Evolutionary conservation across 2,329 filamentous ascomycete species (phyloP), one percentile per base, ranked within the genome.

Genomic region (Bipolaris gigantea): DNA sequence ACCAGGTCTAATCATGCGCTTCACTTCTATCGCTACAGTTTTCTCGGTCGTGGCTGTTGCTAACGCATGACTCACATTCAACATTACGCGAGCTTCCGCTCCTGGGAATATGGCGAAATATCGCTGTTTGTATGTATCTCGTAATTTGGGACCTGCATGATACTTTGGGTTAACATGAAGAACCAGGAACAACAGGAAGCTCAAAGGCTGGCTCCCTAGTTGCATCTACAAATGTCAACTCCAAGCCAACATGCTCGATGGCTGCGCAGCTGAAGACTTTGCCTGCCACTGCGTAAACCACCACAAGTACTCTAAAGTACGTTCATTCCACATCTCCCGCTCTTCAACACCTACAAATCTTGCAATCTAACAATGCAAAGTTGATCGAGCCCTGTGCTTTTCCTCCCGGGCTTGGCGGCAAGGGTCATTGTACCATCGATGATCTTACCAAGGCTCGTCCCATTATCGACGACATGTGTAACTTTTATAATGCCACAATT

Each of bases 401-500:
- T 25, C 61, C 63, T 11, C 39, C 59, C 3, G 16, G 41, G 2
- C 18, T 53, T 1, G 53, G 53, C 8, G 60, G 59, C 34, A 42
- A 45, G 23, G 60, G 61, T 10, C 59, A 51, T 16, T 67, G 50
- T 42, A 61, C 49, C 3, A 13, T 57, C 11, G 50, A 40, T 8
- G 60, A 64, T 15, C 49, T 65, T 5, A 32, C 23, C 9, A 38
- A 48, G 16, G 63, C 60, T 4, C 65, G 61, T 6, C 59, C 60
- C 19, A 45, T 67, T n/a, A 54, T 68, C 7, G 30, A 43, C 4
- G 60, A 67, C 42, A 54, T 64, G 59, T 64, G 60, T 34, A 68
- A 65, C 34, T 67, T 68, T 47, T 64, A 65, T 48, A 67, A 66
- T 19, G 64, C 63, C 1, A 67, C 65, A 21, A 27, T 65, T 23